Evolutionary conservation across 441 rosid species (phyloP).

Genomic region (Arabidopsis hybrid): DNA sequence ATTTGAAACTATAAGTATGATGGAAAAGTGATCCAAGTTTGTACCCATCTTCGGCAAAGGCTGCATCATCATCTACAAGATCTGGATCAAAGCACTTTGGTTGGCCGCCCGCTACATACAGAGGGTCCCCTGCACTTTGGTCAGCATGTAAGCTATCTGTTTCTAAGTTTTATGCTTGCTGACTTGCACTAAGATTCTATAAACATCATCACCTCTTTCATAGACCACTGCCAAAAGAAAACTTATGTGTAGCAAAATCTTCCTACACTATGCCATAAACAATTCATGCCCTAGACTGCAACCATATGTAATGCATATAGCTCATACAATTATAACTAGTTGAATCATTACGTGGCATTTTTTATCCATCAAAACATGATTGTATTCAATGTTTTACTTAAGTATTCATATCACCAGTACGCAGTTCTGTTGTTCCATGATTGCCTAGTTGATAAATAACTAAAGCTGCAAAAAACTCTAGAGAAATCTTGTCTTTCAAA

Average conservation of each 20-base stretch:
- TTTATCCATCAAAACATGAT: not conserved
- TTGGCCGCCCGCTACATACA: slow-evolving; percentile 75
- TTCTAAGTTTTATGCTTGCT: slow-evolving; percentile 17
- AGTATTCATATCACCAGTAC: not conserved
- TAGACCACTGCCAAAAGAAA: slow-evolving; percentile 2
- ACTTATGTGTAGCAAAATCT: not conserved
- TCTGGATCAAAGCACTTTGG: slow-evolving; percentile 63
- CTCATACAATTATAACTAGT: not conserved
- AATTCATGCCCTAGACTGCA: slow-evolving; percentile 15
- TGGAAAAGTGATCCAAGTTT: slow-evolving; percentile 19
- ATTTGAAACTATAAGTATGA: not conserved
- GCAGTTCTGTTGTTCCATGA: slow-evolving; percentile 16
- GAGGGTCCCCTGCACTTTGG: slow-evolving; percentile 73
- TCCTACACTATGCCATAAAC: slow-evolving; percentile 15
- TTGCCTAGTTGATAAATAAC: not conserved
- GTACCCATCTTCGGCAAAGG: slow-evolving; percentile 82
- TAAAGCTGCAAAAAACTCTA: slow-evolving; percentile 3
- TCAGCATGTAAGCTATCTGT: slow-evolving; percentile 29
- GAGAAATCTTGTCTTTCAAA: not conserved
- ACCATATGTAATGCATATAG: slow-evolving; percentile 1
- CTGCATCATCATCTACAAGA: slow-evolving; percentile 61
- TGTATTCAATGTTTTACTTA: slow-evolving; percentile 6
- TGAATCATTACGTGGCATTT: not conserved
- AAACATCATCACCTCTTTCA: slow-evolving; percentile 1
- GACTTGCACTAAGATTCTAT: slow-evolving; percentile 13